Base-by-base conservation (phyloP, 371 early-diverging fungal species). In the Mortierella sp. region DNA sequence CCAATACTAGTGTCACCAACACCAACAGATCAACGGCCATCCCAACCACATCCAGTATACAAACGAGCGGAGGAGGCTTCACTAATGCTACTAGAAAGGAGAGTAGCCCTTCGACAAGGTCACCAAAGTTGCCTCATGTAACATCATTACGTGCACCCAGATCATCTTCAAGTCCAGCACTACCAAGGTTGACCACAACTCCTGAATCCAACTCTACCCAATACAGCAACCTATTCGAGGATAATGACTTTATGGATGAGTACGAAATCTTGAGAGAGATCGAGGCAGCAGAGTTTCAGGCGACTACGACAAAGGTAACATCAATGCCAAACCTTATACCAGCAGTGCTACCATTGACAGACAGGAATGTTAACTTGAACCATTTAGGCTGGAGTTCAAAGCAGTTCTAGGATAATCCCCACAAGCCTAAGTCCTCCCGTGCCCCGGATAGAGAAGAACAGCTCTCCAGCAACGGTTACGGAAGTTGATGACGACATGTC, bases 161-260 rank as follows among this genome's bases (percentile, higher is more conserved):
- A 34, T 10, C 34, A 34, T 45, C n/a, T 22, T 22, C 46, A 27
- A 25, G 13, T 10, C 16, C 45, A 28, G 3, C 48, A 17, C 17
- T 29, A 28, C 40, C 13, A 21, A 43, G n/a, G 21, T 6, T 43
- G 28, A 14, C 49, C 12, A 16, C 34, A 14, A 29, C 19, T 6
- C 40, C 19, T 24, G 41, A 22, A 8, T 17, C 39, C 13, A 28
- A 5, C 17, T 12, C 43, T 22, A 13, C 8, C 4, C 39, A 55
- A 1, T 3, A 46, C 14, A 40, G 16, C 2, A n/a, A 37, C 21
- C 14, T n/a, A 16, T 17, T 48, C 13, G 64, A 57, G 13, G 55
- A 63, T 7, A 48, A 58, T 31, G 50, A 63, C n/a, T 71, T 63
- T 53, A 43, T 37, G 41, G 63, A 71, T 4, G 60, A 71, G 13